Base-by-base conservation (phyloP, 2,329 filamentous ascomycete species). In the Trichoderma sp. region DNA sequence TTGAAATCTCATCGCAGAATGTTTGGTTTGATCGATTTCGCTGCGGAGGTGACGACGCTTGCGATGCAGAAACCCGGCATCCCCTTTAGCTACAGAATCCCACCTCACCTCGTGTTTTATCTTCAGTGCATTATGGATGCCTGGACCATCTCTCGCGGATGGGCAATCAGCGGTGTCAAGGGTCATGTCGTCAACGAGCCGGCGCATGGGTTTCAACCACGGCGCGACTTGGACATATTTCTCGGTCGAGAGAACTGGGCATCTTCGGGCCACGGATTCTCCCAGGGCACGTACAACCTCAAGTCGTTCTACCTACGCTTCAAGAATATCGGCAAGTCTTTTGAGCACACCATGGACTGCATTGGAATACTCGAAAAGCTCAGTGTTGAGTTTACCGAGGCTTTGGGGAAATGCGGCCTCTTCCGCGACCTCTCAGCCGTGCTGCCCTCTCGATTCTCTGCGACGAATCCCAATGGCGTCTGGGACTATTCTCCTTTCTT, bases 61-160 rank as follows among this genome's bases (percentile, higher is more conserved):
- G 82, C 81, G 0, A 81, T 83, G 78, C 78, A 83, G 68, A 82
- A 82, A 64, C 75, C 74, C 0, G 78, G 75, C 0, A 77, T 76
- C 0, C 72, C 81, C 65, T 67, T 84, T 42, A 74, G 76, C 7
- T 66, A 73, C 0, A 80, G 71, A 37, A 83, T 86, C 17, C 73
- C 80, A 0, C 82, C 83, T 0, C 80, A 82, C 37, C 79, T 81
- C 68, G 80, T 86, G 1, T 84, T 86, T 67, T 78, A 84, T 42
- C 74, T 86, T 0, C 82, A 85, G 69, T 82, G 80, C 67, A 83
- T 86, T 37, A 78, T 85, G 13, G 84, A 86, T 68, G 81, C 83
- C 1, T 74, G 83, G 39, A 75, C 77, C 2, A 74, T 80, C 1
- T 84, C 78, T 13, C 79, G 78, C 0, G 82, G 83, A 4, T 85